These are phyloP conservation scores for Setomelanomma holmii DNA, from an alignment of 2,329 filamentous ascomycete species.

Conservation along the genomic window DNA sequence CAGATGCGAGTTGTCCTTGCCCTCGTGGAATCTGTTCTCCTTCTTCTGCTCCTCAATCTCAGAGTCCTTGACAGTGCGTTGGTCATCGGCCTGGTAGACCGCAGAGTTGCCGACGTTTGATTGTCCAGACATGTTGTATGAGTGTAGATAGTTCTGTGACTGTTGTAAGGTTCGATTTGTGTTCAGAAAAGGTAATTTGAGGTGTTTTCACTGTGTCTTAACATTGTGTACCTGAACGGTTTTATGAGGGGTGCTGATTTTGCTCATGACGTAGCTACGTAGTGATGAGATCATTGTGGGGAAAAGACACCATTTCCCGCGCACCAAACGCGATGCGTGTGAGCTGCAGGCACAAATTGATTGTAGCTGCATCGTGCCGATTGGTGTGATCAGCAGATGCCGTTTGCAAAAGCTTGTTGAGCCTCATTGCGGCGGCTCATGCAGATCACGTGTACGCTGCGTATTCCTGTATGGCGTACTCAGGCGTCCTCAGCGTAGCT, in stretches of 20 bases:
- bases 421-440: not conserved
- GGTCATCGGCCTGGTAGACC: constrained; percentile 80
- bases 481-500: constrained; percentile 32
- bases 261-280: constrained; percentile 29
- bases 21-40: constrained; percentile 73
- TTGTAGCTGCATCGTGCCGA: not conserved
- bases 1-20: constrained; percentile 72
- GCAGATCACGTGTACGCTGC: not conserved
- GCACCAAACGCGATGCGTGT: constrained; percentile 17
- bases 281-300: constrained; percentile 34
- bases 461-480: not conserved
- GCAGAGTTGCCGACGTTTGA: constrained; percentile 71
- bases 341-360: not conserved
- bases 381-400: not conserved
- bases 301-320: constrained; percentile 24
- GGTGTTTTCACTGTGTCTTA: not conserved
- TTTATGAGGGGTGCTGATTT: constrained; percentile 9
- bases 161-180: not conserved
- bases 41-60: constrained; percentile 60
- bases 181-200: not conserved
- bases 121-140: constrained; percentile 56
- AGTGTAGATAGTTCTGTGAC: constrained; percentile 1
- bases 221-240: constrained; percentile 1
- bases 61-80: constrained; percentile 68
- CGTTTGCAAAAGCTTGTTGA: not conserved